Evolutionary conservation across 345 rosid species (phyloP), one percentile per base, ranked within the genome.

Genomic region (Eutrema yunnanense): DNA sequence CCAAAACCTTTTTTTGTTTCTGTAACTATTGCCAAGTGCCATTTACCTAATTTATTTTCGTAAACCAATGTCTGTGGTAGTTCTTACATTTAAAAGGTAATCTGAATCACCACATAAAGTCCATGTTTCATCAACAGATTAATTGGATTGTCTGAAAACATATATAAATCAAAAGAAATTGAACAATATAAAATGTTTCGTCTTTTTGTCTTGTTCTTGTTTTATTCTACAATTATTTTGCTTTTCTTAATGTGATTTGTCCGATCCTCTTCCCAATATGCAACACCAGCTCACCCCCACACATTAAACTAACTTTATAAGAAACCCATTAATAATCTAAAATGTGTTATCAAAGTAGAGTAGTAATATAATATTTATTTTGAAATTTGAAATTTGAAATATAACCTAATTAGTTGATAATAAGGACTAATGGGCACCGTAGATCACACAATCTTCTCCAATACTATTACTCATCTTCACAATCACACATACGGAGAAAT

Each of bases 151-250:
- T 65, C 26, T 55, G 27, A 12, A 36, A 73, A 54, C 1, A 43
- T 12, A 8, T 32, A 22, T 2, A 6, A 3, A 2, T 0, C 6
- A 36, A 48, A 27, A 30, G 55, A 52, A 30, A 49, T 41, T 30
- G 59, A 30, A 58, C 16, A 46, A 72, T 55, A 65, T 81, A 37
- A 69, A 82, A 9, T 54, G 37, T 65, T 77, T 49, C 65, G 27
- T 68, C 70, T 78, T 75, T 84, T 90, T 88, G 92, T 88, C 94
- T 83, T 81, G 72, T 86, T 85, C 81, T 85, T 84, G 87, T 81
- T 90, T 80, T 83, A 77, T 84, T 81, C 87, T 69, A 73, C 86
- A 84, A 84, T 84, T 81, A 81, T 88, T 75, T 79, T 57, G 81
- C 65, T 75, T 86, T 83, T 78, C 58, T 75, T 81, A 72, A 81